Evolutionary conservation across 495 filamentous ascomycete species (phyloP).

Genomic region (Polyplosphaeria fusca): DNA sequence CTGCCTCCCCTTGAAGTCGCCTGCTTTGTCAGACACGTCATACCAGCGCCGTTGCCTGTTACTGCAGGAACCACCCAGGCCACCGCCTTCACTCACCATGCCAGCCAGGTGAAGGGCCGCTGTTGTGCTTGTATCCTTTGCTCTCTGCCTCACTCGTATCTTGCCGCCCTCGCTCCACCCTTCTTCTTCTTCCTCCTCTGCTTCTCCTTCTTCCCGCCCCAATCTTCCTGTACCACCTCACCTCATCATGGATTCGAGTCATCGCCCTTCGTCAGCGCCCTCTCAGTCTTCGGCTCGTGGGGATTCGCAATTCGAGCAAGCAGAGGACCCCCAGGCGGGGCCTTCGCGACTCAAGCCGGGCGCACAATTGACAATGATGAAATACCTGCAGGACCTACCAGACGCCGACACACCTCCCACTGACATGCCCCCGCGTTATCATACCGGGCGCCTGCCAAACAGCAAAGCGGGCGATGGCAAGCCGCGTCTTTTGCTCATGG

Average conservation of each 20-base stretch:
- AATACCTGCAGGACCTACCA: constrained; percentile 40
- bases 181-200: constrained; percentile 5
- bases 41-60: constrained; percentile 23
- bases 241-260: constrained; percentile 31
- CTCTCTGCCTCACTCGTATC: constrained; percentile 12
- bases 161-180: background rate
- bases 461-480: constrained; percentile 52
- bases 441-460: constrained; percentile 41
- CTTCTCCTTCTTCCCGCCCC: constrained; percentile 15
- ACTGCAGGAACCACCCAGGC: constrained; percentile 1
- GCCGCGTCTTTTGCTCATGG: constrained; percentile 90
- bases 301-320: constrained; percentile 14
- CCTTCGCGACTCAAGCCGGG: constrained; percentile 30
- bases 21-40: constrained; percentile 23
- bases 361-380: constrained; percentile 37
- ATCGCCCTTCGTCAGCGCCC: constrained; percentile 18
- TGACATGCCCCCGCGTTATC: constrained; percentile 36
- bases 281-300: constrained; percentile 15
- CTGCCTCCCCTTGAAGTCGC: background rate
- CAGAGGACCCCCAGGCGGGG: constrained; percentile 20
- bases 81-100: constrained; percentile 16
- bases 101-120: constrained; percentile 16
- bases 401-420: constrained; percentile 37
- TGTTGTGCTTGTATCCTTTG: background rate
- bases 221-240: constrained; percentile 33